Conservation (phyloP, 208 protist species). For the Acanthamoeba royreba region DNA sequence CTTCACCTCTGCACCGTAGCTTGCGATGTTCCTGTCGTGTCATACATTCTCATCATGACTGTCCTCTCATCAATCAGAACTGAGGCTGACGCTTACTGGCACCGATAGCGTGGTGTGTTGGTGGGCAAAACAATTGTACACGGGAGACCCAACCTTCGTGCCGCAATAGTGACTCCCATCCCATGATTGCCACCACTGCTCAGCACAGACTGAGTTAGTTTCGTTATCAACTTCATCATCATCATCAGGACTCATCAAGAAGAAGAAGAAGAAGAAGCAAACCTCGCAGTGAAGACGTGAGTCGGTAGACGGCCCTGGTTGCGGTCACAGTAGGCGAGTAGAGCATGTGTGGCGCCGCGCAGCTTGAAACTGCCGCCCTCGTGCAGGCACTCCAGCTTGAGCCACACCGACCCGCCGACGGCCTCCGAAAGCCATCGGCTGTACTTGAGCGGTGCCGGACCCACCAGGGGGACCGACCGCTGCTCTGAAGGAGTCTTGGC, state of each 20-base stretch:
- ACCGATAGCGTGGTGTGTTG: not conserved
- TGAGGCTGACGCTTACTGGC: not conserved
- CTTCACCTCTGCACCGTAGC: not conserved
- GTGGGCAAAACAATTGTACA: conserved; percentile 9
- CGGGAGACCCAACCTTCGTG: not conserved
- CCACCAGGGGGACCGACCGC: not conserved
- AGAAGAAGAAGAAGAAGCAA: no score
- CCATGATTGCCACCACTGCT: not conserved
- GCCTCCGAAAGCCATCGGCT: not conserved
- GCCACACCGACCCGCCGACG: not conserved
- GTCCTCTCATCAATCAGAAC: not conserved
- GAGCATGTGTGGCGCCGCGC: not conserved
- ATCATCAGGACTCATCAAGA: no score
- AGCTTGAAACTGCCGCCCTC: not conserved
- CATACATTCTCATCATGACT: not conserved
- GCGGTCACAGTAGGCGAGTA: not conserved
- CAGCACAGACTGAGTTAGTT: not conserved
- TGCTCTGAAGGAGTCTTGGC: no score
- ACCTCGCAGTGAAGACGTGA: not conserved
- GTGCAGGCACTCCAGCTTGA: conserved; percentile 29
- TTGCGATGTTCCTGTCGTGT: not conserved
- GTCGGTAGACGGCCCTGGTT: not conserved
- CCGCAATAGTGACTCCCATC: not conserved
- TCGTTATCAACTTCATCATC: no score
- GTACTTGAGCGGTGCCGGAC: not conserved